Conservation (phyloP, 2,329 filamentous ascomycete genomes). For the Blastomyces emzantsi region DNA sequence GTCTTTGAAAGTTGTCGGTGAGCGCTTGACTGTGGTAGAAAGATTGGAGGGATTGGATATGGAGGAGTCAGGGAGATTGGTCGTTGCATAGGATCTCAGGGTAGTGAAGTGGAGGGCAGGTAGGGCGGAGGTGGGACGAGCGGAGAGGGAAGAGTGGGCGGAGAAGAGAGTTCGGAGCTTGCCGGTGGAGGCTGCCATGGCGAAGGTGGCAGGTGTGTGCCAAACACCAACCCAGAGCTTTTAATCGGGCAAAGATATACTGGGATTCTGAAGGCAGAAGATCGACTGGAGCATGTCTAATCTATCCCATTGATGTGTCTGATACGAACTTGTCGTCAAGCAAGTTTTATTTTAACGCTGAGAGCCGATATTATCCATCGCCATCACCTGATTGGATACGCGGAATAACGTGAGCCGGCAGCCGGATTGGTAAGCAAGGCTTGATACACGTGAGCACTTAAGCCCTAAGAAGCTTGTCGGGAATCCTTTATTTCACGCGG, state of each 20-base stretch:
- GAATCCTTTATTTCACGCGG: background rate
- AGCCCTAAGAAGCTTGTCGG: too few relatives aligned
- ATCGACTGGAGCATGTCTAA: background rate
- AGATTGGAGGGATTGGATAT: conserved; percentile 22
- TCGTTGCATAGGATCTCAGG: conserved; percentile 33
- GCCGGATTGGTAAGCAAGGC: background rate
- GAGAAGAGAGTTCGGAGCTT: conserved; percentile 27
- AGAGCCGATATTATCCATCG: background rate
- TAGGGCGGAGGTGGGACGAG: conserved; percentile 12
- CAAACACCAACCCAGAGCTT: background rate
- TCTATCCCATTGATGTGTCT: background rate
- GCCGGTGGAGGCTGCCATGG: conserved; percentile 28
- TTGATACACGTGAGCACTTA: background rate
- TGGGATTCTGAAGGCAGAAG: background rate
- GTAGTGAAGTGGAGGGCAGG: conserved; percentile 8
- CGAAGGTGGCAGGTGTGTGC: conserved; percentile 9
- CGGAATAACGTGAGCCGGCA: background rate
- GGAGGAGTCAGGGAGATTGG: conserved; percentile 27
- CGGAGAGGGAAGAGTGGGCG: conserved; percentile 16
- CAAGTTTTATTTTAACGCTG: background rate
- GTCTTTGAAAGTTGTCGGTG: conserved; percentile 50
- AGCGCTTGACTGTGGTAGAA: conserved; percentile 45
- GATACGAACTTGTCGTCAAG: background rate
- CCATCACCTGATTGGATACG: background rate
- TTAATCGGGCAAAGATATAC: background rate